Evolutionary conservation across 2,329 filamentous ascomycete species (phyloP).

Genomic region (Ciborinia camelliae): DNA sequence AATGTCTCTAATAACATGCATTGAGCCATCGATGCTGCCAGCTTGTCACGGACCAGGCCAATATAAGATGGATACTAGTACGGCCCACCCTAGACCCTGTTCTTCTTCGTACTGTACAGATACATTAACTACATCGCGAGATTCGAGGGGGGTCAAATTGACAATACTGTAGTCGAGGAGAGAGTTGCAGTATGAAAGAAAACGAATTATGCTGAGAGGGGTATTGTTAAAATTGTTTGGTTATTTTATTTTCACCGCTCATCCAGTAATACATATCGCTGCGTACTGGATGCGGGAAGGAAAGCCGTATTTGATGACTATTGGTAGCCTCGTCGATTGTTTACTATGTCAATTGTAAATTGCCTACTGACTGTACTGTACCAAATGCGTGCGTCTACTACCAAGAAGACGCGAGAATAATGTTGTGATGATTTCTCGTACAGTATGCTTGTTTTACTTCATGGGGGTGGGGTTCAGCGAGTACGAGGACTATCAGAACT

Average conservation of each 20-base stretch:
- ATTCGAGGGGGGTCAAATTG: constrained; percentile 11
- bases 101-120: constrained; percentile 13
- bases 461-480: constrained; percentile 1
- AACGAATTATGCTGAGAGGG: neutral
- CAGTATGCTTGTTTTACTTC: constrained; percentile 8
- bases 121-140: constrained; percentile 14
- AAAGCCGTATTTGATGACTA: neutral
- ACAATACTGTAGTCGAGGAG: neutral
- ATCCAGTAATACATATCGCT: constrained; percentile 2
- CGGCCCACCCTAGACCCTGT: constrained; percentile 4
- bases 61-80: constrained; percentile 1
- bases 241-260: constrained; percentile 14
- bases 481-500: neutral
- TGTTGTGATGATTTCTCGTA: constrained; percentile 7
- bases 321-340: constrained; percentile 18
- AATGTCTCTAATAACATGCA: constrained; percentile 13
- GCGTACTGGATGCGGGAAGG: neutral
- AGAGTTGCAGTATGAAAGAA: neutral
- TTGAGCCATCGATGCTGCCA: constrained; percentile 16
- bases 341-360: too few species aligned
- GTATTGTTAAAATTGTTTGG: neutral
- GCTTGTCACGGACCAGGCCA: constrained; percentile 12
- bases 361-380: too few species aligned
- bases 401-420: constrained; percentile 8
- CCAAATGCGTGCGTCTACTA: too few species aligned